Conservation (phyloP, 768 basidiomycete species). For the Amanita muscaria region DNA sequence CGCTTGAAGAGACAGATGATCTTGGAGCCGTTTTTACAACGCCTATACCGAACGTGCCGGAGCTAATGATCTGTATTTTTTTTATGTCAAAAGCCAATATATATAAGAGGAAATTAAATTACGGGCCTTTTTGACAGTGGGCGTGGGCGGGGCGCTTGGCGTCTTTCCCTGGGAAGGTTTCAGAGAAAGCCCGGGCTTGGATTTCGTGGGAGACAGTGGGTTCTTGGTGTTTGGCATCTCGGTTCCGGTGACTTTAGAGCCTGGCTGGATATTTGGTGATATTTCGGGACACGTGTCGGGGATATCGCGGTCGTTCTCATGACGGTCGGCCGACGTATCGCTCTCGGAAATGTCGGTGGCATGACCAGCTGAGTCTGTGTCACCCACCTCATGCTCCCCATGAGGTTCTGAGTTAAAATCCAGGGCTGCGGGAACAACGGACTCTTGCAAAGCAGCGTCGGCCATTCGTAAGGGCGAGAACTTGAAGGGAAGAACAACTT, state of each 20-base stretch:
- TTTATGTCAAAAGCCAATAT: conserved; percentile 4
- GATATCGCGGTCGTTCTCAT: conserved; percentile 1
- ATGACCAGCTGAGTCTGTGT: conserved; percentile 12
- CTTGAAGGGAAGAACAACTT: background rate
- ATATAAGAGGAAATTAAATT: conserved; percentile 6
- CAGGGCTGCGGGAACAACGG: background rate
- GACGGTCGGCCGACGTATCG: background rate
- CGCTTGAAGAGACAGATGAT: background rate
- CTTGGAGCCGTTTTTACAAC: conserved; percentile 32
- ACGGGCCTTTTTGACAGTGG: conserved; percentile 60
- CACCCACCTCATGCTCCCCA: conserved; percentile 30
- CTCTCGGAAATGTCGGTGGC: conserved; percentile 5
- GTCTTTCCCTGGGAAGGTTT: conserved; percentile 29
- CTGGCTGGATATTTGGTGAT: conserved; percentile 13
- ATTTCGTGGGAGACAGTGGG: background rate
- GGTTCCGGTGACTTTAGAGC: conserved; percentile 10
- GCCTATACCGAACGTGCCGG: conserved; percentile 59
- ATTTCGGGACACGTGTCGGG: conserved; percentile 16
- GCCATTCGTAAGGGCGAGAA: conserved; percentile 1
- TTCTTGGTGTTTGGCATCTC: background rate
- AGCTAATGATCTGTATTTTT: conserved; percentile 46
- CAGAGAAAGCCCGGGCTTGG: background rate
- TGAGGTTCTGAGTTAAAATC: conserved; percentile 9
- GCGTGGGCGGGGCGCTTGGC: conserved; percentile 39
- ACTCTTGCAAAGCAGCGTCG: background rate